These are phyloP conservation scores for Brassica incana DNA, from an alignment of 345 rosid genomes.

Conservation along the genomic window DNA sequence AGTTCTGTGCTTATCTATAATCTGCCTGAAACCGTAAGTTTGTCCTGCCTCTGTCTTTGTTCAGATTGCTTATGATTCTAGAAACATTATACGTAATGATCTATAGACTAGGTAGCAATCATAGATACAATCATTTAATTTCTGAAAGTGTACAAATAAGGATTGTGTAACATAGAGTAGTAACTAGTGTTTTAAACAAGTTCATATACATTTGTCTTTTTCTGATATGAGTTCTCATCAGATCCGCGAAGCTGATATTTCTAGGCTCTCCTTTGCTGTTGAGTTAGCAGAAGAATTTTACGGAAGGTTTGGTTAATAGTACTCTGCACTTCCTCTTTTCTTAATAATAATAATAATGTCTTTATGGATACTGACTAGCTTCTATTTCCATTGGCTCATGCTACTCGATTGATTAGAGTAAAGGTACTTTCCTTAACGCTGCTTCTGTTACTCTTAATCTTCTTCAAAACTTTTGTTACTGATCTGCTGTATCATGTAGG, in stretches of 20 bases:
- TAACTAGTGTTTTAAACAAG: not conserved
- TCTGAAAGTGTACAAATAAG: too few species aligned
- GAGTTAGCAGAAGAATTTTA: conserved; percentile 99
- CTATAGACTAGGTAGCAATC: too few species aligned
- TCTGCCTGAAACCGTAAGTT: conserved; percentile 95
- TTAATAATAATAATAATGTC: not conserved
- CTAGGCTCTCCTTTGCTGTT: conserved; percentile 96
- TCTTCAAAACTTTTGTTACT: conserved; percentile 7
- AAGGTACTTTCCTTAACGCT: conserved; percentile 60
- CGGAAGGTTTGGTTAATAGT: conserved; percentile 66
- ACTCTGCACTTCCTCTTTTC: conserved; percentile 16
- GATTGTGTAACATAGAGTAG: not conserved
- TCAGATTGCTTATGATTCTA: conserved; percentile 15
- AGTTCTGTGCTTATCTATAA: conserved; percentile 96
- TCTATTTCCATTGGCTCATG: conserved; percentile 43
- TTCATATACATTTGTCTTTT: not conserved
- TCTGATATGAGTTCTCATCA: conserved; percentile 41
- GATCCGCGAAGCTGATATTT: conserved; percentile 99
- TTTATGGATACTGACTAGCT: conserved; percentile 37
- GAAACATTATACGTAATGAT: not conserved
- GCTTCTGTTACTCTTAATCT: conserved; percentile 22
- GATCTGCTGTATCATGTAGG: conserved; percentile 51
- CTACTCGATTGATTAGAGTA: conserved; percentile 59
- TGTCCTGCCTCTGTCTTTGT: conserved; percentile 25
- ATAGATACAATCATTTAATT: too few species aligned